Conservation (phyloP, 805 yeast species). For the Priceomyces melissophilus region DNA sequence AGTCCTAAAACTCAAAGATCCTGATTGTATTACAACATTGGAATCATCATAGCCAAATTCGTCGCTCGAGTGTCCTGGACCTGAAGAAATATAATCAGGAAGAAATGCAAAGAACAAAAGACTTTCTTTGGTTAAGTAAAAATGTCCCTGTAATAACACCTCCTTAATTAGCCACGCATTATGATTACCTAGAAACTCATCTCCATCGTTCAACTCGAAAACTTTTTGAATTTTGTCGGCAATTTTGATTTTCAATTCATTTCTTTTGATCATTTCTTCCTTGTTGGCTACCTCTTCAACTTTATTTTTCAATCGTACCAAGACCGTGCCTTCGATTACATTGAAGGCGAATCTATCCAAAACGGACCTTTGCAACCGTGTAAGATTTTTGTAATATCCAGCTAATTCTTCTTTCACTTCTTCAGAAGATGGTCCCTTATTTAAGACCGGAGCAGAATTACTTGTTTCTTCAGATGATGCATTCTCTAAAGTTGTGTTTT, state of each 20-base stretch:
- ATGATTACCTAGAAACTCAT: slow-evolving; percentile 56
- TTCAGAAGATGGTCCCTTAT: slow-evolving; percentile 1
- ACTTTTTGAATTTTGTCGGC: slow-evolving; percentile 34
- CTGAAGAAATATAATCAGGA: slow-evolving; percentile 42
- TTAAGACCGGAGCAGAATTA: background rate
- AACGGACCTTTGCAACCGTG: slow-evolving; percentile 19
- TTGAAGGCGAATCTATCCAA: slow-evolving; percentile 24
- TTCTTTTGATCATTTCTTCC: slow-evolving; percentile 8
- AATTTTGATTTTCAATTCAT: slow-evolving; percentile 21
- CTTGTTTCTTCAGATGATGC: background rate
- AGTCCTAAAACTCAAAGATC: slow-evolving; percentile 36
- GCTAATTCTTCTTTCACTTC: background rate
- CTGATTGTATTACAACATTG: slow-evolving; percentile 26
- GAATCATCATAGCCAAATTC: slow-evolving; percentile 21
- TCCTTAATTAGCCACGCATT: slow-evolving; percentile 80
- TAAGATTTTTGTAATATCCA: background rate
- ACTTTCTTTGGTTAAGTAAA: slow-evolving; percentile 63
- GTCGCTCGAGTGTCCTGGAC: slow-evolving; percentile 1
- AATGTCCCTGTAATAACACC: slow-evolving; percentile 81
- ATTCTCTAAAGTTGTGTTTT: background rate
- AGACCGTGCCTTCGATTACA: slow-evolving; percentile 10
- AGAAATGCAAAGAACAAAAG: slow-evolving; percentile 75
- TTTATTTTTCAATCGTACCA: slow-evolving; percentile 11
- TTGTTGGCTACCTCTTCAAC: slow-evolving; percentile 3
- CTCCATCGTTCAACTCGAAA: slow-evolving; percentile 49